Conservation (phyloP, 192 early-diverging fungal genomes). For the Helicostylum pulchrum region DNA sequence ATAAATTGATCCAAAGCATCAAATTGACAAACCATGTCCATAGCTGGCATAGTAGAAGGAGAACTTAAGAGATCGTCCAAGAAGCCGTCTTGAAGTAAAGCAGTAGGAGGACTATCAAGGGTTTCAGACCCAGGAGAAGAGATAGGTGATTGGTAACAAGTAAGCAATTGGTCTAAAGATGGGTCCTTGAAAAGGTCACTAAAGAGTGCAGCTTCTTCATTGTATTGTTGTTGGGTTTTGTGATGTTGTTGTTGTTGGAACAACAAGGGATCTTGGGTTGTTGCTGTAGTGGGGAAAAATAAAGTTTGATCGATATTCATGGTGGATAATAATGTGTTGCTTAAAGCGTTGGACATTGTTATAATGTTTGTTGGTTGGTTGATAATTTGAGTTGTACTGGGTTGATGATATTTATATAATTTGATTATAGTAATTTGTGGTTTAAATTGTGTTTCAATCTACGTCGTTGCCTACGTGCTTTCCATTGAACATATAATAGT, state of each 20-base stretch:
- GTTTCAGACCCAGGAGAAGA: conserved; percentile 22
- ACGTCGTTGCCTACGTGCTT: conserved; percentile 47
- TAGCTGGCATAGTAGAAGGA: background rate
- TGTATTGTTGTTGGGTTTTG: background rate
- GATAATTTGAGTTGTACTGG: conserved; percentile 9
- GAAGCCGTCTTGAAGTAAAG: conserved; percentile 24
- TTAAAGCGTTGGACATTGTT: conserved; percentile 5
- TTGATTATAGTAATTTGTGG: background rate
- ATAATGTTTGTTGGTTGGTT: conserved; percentile 6
- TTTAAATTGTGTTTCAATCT: conserved; percentile 32
- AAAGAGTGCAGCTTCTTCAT: conserved; percentile 14
- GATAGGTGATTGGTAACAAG: conserved; percentile 11
- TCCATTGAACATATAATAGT: conserved; percentile 45
- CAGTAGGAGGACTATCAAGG: conserved; percentile 29
- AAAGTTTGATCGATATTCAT: background rate
- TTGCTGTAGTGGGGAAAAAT: background rate
- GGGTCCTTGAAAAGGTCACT: conserved; percentile 20
- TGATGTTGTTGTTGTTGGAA: background rate
- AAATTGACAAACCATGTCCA: conserved; percentile 15
- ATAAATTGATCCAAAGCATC: conserved; percentile 17
- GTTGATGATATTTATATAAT: conserved; percentile 8
- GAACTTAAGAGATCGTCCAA: conserved; percentile 17
- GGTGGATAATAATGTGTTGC: conserved; percentile 12
- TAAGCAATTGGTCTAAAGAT: conserved; percentile 23
- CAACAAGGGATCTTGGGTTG: conserved; percentile 8